These are phyloP conservation scores for Aspergillus coremiiformis DNA, from an alignment of 495 filamentous ascomycete genomes.

Conservation along the genomic window DNA sequence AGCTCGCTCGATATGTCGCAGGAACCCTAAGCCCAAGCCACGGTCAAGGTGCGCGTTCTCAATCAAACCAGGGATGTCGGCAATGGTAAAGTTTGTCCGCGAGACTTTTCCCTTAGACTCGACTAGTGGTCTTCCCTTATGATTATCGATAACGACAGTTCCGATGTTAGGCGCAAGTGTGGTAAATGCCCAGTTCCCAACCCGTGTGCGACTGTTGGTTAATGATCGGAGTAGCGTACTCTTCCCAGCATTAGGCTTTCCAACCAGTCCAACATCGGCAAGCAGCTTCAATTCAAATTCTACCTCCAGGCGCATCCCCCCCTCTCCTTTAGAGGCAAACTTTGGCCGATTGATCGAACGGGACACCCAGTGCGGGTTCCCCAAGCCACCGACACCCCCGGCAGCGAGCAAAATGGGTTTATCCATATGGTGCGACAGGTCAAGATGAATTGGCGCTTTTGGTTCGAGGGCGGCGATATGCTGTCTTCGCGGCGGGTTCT, in stretches of 20 bases:
- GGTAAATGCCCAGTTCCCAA: conserved; percentile 95
- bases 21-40: conserved; percentile 83
- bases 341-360: conserved; percentile 62
- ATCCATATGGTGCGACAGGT: conserved; percentile 73
- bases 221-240: conserved; percentile 84
- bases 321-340: conserved; percentile 81
- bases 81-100: conserved; percentile 79
- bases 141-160: conserved; percentile 82
- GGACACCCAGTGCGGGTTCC: conserved; percentile 86
- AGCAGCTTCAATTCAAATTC: conserved; percentile 92
- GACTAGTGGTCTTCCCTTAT: conserved; percentile 58
- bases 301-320: conserved; percentile 65
- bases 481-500: conserved; percentile 49
- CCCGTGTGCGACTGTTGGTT: conserved; percentile 74
- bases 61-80: conserved; percentile 91
- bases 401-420: conserved; percentile 83
- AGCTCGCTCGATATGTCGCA: conserved; percentile 90
- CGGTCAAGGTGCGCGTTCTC: conserved; percentile 86
- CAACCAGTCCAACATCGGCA: conserved; percentile 90
- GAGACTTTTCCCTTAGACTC: conserved; percentile 29
- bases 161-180: conserved; percentile 91
- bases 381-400: conserved; percentile 80
- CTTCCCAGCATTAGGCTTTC: conserved; percentile 93
- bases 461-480: conserved; percentile 56
- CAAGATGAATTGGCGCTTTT: conserved; percentile 63